Percentiles rank a stretch among this genome's conserved stretches.
Evolutionary conservation across 2,329 filamentous ascomycete species (phyloP).

Genomic region (Trichoderma arundinaceum): DNA sequence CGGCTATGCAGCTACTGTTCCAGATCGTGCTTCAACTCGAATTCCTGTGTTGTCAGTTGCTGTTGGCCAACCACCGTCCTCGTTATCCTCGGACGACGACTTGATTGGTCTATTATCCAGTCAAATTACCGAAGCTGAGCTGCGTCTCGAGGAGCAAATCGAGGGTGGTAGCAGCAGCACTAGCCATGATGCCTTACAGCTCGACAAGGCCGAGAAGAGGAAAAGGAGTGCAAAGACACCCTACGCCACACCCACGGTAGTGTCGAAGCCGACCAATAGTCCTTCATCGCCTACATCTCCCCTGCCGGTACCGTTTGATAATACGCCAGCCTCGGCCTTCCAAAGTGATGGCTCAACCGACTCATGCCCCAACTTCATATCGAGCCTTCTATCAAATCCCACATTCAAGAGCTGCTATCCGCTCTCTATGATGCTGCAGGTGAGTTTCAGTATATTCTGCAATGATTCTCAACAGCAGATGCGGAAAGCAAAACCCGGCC

Average conservation of each 20-base stretch:
- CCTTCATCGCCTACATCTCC: constrained; percentile 37
- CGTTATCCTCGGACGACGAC: constrained; percentile 1
- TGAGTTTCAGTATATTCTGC: constrained; percentile 46
- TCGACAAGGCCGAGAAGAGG: constrained; percentile 32
- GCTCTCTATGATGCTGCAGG: constrained; percentile 81
- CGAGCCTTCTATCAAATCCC: constrained; percentile 66
- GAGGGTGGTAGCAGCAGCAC: neutral
- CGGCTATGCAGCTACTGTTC: constrained; percentile 23
- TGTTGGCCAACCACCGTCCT: neutral
- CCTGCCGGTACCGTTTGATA: constrained; percentile 71
- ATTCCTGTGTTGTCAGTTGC: constrained; percentile 18
- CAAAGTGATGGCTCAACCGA: constrained; percentile 53
- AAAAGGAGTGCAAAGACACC: constrained; percentile 6
- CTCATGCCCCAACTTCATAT: constrained; percentile 71
- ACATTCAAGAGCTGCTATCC: constrained; percentile 79
- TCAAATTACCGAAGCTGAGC: neutral
- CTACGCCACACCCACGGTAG: neutral
- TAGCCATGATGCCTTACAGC: neutral
- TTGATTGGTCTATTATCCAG: neutral
- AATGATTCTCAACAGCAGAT: neutral
- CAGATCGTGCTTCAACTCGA: constrained; percentile 23
- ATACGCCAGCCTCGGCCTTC: constrained; percentile 67
- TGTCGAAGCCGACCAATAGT: constrained; percentile 19
- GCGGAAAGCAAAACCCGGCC: neutral
- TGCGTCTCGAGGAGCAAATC: neutral